Base-by-base conservation (phyloP, 305 asterid species). In the Plantago coronopus region DNA sequence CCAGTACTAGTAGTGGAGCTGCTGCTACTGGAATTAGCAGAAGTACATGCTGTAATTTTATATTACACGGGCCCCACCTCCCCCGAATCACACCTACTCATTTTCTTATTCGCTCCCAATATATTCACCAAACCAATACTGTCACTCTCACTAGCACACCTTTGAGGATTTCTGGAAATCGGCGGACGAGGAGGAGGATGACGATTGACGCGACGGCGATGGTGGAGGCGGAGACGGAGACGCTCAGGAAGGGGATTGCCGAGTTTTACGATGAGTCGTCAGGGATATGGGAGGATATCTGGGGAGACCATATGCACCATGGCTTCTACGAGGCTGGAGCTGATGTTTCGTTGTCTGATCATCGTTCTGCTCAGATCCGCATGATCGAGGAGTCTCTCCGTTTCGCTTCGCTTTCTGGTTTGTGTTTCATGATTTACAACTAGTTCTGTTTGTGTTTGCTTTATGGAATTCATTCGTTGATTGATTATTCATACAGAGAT, bases 281-380 rank as follows among this genome's bases (percentile, higher is more conserved):
- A 9, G 91, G 86, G 15, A 22, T 87, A 18, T 89, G 97, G 99
- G 99, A 93, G 80, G 79, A 83, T 31, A 70, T 93, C 0, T 93
- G 99, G 99, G 99, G 99, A 29, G 99, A 89, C 67, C 99, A 93
- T 72, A 89, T 89, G 97, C 99, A 93, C 80, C 99, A 93, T 49
- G 99, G 99, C 0, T 89, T 72, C 72, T 93, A 93, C 69, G 83
- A 81, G 5, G 79, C 86, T 19, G 70, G 54, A 34, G 49, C 84
- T 20, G 74, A 76, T 25, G 93, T 75, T 11, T 75, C 86, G 21
- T 65, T 87, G 55, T 68, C 90, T 58, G 96, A 83, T 65, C 99
- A 93, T 63, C 95, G 88, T 47, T 47, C 83, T 42, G 97, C 97
- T 34, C 99, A 93, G 81, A 82, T 87, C 76, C 97, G 97, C 14